Base-by-base conservation (phyloP, 495 filamentous ascomycete genomes). In the Tuber microsphaerosporum region DNA sequence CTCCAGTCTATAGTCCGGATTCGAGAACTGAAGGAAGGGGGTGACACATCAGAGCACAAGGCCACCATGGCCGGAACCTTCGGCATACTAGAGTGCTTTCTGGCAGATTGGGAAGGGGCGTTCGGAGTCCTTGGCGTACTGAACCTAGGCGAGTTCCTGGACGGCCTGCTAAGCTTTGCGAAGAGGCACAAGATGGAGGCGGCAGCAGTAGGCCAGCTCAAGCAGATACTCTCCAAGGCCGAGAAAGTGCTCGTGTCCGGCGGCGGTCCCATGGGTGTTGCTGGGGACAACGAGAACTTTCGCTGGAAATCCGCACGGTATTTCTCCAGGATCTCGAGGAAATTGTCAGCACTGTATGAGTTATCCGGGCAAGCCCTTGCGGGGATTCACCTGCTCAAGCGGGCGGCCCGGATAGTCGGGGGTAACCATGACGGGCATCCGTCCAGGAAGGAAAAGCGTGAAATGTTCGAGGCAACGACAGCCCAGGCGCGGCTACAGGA, bases 61-160 rank as follows among this genome's bases (percentile, higher is more conserved):
- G 26, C 56, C 4, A 34, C 19, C 56, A 65, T 65, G 56, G 56
- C 56, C 56, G 56, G 56, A 65, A 65, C 56, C 26, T 65, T 65
- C 31, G 26, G 56, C 56, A 65, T 65, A 65, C 26, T 65, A 16
- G 56, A 65, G 56, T 14, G 56, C 12, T 65, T 65, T 34, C 16
- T 65, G 3, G 56, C 26, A 65, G 56, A 65, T 65, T 65, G 56
- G 56, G 56, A 65, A 65, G 56, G 56, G 56, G 56, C 56, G 26
- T 65, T 65, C 26, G 56, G 56, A 19, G 26, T 65, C 56, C 56
- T 65, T 34, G 56, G 56, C 56, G 56, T 65, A 14, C 12, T 65
- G 31, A 34, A 19, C 31, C 31, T 65, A 19, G 56, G 56, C 26
- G 56, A 65, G 5, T 65, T 65, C 56, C 26, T 65, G n/a, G 26